Conservation (phyloP, 2,329 filamentous ascomycete species). For the Aureobasidium sp. region DNA sequence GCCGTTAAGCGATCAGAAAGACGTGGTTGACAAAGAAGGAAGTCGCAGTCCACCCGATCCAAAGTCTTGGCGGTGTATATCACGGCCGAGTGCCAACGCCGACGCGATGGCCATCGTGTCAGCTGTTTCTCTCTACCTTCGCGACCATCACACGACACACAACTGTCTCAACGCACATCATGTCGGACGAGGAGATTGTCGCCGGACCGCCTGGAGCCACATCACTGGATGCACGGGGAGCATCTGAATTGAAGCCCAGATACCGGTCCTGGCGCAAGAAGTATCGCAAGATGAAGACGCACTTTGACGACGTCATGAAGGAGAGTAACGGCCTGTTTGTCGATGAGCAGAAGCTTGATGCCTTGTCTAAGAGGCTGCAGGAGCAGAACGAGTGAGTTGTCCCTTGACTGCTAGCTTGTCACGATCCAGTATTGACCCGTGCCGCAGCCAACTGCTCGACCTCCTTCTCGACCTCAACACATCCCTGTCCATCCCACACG, state of each 20-base stretch:
- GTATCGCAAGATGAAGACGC: conserved; percentile 81
- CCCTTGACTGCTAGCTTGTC: not conserved
- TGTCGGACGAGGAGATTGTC: conserved; percentile 18
- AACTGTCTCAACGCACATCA: not conserved
- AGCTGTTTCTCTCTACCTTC: not conserved
- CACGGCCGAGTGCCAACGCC: not conserved
- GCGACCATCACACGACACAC: not conserved
- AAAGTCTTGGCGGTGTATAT: conserved; percentile 13
- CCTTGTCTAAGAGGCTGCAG: conserved; percentile 74
- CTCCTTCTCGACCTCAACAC: conserved; percentile 86
- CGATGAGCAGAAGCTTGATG: conserved; percentile 71
- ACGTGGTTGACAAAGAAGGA: not conserved
- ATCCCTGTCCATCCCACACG: conserved; percentile 65
- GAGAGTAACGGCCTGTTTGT: conserved; percentile 77
- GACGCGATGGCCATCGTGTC: not conserved
- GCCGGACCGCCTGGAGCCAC: conserved; percentile 5
- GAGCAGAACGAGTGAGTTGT: conserved; percentile 80
- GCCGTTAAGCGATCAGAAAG: too few species aligned
- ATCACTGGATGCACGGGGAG: not conserved
- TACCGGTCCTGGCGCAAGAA: conserved; percentile 59
- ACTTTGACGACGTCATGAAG: conserved; percentile 70
- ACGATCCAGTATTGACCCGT: not conserved
- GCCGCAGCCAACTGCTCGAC: conserved; percentile 72
- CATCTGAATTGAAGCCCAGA: conserved; percentile 23
- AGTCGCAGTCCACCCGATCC: not conserved